Conservation (phyloP, 768 basidiomycete species). For the Xerocomus spinulosus region DNA sequence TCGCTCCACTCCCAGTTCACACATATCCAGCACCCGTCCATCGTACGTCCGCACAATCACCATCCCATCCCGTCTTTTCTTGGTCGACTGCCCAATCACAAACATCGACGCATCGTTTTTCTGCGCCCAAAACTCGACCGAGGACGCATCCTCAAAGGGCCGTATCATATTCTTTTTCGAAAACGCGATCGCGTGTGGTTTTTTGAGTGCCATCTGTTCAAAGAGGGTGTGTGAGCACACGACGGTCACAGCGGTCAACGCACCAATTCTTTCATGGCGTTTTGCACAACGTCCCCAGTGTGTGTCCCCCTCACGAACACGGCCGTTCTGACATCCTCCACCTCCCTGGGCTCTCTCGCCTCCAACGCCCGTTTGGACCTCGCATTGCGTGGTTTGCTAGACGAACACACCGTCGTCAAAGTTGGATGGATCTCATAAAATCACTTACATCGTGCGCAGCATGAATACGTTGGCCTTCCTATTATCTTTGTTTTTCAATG, state of each 20-base stretch:
- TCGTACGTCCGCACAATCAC: constrained; percentile 86
- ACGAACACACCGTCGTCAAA: not conserved
- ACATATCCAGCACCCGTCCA: constrained; percentile 84
- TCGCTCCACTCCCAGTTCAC: constrained; percentile 84
- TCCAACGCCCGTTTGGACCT: constrained; percentile 87
- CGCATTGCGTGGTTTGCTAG: constrained; percentile 91
- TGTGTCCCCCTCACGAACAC: constrained; percentile 90
- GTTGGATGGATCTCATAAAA: not conserved
- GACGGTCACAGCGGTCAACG: too few relatives aligned
- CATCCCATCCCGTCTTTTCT: constrained; percentile 88
- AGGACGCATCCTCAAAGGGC: constrained; percentile 80
- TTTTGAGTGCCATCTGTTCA: constrained; percentile 85
- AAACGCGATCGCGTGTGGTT: constrained; percentile 86
- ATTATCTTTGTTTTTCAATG: not conserved
- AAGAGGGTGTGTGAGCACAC: not conserved
- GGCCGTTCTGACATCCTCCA: constrained; percentile 82
- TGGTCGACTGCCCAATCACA: constrained; percentile 84
- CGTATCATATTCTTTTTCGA: constrained; percentile 88
- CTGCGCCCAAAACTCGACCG: constrained; percentile 85
- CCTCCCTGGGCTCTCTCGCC: constrained; percentile 81
- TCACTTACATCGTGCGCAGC: constrained; percentile 31
- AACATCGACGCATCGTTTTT: constrained; percentile 97
- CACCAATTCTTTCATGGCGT: constrained; percentile 87
- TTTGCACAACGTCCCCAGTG: constrained; percentile 73
- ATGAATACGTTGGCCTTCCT: constrained; percentile 3